Base-by-base conservation (phyloP, 2,329 filamentous ascomycete genomes). In the Aspergillus niger region DNA sequence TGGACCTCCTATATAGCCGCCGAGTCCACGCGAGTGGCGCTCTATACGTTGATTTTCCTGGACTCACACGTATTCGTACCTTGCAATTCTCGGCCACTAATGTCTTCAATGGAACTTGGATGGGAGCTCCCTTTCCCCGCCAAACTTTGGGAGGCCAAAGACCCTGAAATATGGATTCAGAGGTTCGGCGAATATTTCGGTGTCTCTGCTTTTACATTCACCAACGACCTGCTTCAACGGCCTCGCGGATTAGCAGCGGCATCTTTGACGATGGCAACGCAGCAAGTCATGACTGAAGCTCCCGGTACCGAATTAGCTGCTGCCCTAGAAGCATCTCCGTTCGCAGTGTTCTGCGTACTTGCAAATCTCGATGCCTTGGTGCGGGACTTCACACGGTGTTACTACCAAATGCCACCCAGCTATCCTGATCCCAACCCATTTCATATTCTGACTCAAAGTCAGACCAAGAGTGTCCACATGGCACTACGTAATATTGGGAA, bases 361-460 rank as follows among this genome's bases (percentile, higher is more conserved):
- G 17, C n/a, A 0, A 48, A 48, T 22, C 44, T 48, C 10, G 70
- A 70, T 49, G 54, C 65, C 1, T 59, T 76, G 2, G 63, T 75
- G 1, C 60, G 71, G 17, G 73, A 75, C 50, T 71, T 76, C n/a
- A 76, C 74, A 2, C 68, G 72, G 11, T 72, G 69, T 51, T 74
- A 73, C 59, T 75, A 75, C 43, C 73, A 76, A 49, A 61, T 76
- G 24, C 74, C 72, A 0, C 72, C 74, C 2, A 70, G 63, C 15
- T 58, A 67, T 3, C 62, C 70, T 0, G 72, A 76, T 58, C 74
- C 73, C 0, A 71, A 68, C 1, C 66, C 74, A 0, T 75, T 73
- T 44, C 72, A 75, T 43, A 74, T 74, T 17, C 64, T 75, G 28
- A 74, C 72, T 4, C 73, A 76, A 53, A 60, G 59, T 2, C 73